Conservation (phyloP, 169 alveolate species). For the Pseudocohnilembus persalinus region DNA sequence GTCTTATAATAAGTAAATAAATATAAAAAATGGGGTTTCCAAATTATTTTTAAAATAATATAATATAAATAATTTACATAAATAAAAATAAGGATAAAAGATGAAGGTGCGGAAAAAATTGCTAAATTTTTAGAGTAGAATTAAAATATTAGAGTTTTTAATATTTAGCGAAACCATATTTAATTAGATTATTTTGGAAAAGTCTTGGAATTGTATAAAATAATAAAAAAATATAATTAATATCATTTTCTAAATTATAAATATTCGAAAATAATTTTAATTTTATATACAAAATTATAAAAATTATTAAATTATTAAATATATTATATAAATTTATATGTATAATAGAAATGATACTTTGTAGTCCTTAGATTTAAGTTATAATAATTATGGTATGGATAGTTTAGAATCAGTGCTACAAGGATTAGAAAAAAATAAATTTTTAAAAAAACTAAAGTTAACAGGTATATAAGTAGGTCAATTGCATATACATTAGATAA, state of each 20-base stretch:
- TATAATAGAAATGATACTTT: constrained; percentile 1
- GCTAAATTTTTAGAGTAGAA: not conserved
- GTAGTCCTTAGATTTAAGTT: not conserved
- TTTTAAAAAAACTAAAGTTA: not conserved
- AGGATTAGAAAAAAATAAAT: not conserved
- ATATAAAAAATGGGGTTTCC: not conserved
- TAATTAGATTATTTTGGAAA: constrained; percentile 13
- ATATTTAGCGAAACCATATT: not conserved
- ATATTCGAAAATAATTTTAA: too few species aligned
- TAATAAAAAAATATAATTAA: too few species aligned
- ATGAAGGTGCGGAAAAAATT: constrained; percentile 1
- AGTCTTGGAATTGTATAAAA: not conserved
- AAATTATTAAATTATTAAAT: too few species aligned
- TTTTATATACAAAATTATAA: not conserved
- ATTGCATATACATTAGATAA: not conserved
- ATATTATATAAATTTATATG: not conserved
- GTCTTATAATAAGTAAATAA: constrained; percentile 5
- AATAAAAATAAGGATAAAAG: constrained; percentile 6
- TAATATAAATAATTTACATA: not conserved
- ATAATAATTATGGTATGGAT: constrained; percentile 10
- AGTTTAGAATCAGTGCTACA: not conserved
- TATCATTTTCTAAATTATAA: too few species aligned
- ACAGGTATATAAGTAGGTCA: constrained; percentile 6
- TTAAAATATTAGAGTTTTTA: not conserved
- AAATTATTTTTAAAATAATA: not conserved